Base-by-base conservation (phyloP, 176 grass and related monocot genomes). In the Thinopyrum elongatum region DNA sequence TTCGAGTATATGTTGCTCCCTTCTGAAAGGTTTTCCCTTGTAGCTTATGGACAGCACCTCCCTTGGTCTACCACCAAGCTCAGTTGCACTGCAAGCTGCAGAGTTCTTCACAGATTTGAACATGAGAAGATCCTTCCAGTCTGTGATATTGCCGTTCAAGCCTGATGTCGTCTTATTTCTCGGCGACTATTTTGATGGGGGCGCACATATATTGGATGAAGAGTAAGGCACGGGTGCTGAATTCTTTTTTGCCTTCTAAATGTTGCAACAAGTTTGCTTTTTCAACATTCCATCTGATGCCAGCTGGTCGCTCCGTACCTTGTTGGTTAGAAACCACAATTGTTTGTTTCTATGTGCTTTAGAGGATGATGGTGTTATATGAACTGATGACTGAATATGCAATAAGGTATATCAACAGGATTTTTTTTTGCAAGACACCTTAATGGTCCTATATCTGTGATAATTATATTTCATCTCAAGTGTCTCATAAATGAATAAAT, bases 21-120 rank as follows among this genome's bases (percentile, higher is more conserved):
- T 61, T 53, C 67, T 91, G 35, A 87, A 80, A 82, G 28, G 26
- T 27, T 71, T 57, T 47, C 25, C 58, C 15, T 81, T 74, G 75
- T 92, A 98, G 97, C 88, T 98, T 77, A 95, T 98, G 94, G 97
- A 98, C 84, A 95, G 92, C 72, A 98, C 92, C 61, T 94, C 91
- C 33, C 79, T 89, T 91, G 84, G 93, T 9, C 83, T 98, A 80
- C 80, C 90, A 74, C 71, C 36, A 6, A 90, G 88, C 30, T 98
- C 94, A 39, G 49, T 92, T 88, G 88, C 75, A 3, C 88, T 98
- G 67, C 92, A 95, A 72, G 80, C 88, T 6, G 88, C 88, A 51
- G 92, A 98, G 26, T 94, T 98, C 81, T 94, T 94, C 82, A 98
- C 97, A 57, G 93, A 98, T 90, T 80, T 98, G 83, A 92, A 95